Evolutionary conservation across 1,139 yeast genomes (phyloP), one percentile per base, ranked within the genome.

Genomic region (Yamadazyma sp.): DNA sequence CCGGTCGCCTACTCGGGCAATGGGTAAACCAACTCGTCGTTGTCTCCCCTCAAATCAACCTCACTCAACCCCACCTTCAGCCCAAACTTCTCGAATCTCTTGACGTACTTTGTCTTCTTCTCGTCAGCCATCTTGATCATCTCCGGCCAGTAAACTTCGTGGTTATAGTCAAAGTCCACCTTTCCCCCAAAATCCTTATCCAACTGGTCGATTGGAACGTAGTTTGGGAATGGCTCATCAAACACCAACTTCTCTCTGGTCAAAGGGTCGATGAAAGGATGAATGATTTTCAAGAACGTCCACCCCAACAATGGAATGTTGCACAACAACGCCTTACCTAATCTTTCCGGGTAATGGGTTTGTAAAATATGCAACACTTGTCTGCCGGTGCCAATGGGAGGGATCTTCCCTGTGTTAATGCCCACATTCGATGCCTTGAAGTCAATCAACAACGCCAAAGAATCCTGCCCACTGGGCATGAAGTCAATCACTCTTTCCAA

Each of bases 351-450:
- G 49, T 70, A 72, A 53, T 71, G 78, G 12, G 75, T 64, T 54
- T 78, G 94, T 49, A 85, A 67, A 49, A 84, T 83, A 55, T 81
- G 82, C 48, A 85, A 66, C 14, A 84, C 88, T 52, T 83, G 85
- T 60, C 84, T 79, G 17, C 89, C 88, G 16, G 77, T 83, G 29
- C 85, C 77, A 27, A 92, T 72, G 1, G 96, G 89, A 3, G 98
- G 98, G 36, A 88, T 77, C 60, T 87, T 88, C 34, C 77, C 55
- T 63, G 81, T 60, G 62, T 75, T 64, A 58, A 79, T 64, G 43
- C 84, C 67, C 12, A 65, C 70, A 7, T 76, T 75, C 24, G 64
- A 63, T 1, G 74, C 66, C 49, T 73, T 70, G 51, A 72, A 72
- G 50, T 73, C 78, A 33, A 73, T 73, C 39, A 73, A 60, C 36